Evolutionary conservation across 345 rosid species (phyloP).

Genomic region (Camelina neglecta): DNA sequence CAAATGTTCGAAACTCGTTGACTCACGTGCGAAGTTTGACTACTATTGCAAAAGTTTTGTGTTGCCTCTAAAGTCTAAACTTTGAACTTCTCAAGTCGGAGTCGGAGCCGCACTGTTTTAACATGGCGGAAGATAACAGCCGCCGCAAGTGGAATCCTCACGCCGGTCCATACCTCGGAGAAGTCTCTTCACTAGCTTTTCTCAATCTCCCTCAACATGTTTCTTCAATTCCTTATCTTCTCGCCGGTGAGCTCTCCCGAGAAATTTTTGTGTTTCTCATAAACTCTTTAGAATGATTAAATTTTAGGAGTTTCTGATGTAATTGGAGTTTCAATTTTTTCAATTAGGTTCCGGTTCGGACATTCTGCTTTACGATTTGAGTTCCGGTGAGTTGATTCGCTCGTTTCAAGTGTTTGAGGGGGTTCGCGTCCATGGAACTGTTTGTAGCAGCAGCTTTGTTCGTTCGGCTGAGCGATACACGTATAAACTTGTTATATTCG

Average conservation of each 20-base stretch:
- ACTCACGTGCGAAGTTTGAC: slow-evolving; percentile 15
- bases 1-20: background rate
- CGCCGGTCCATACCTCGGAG: slow-evolving; percentile 77
- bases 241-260: slow-evolving; percentile 56
- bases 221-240: slow-evolving; percentile 62
- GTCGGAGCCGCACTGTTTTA: slow-evolving; percentile 27
- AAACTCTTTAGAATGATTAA: background rate
- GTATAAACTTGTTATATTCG: slow-evolving; percentile 59
- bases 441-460: slow-evolving; percentile 42
- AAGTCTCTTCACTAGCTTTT: slow-evolving; percentile 79
- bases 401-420: slow-evolving; percentile 86
- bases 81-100: slow-evolving; percentile 10
- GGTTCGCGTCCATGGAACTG: slow-evolving; percentile 85
- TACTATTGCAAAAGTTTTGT: background rate
- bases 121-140: slow-evolving; percentile 50
- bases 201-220: slow-evolving; percentile 61
- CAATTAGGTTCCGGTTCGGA: slow-evolving; percentile 83
- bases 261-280: background rate
- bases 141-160: slow-evolving; percentile 50
- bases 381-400: slow-evolving; percentile 50
- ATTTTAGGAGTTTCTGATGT: background rate
- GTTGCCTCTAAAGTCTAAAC: slow-evolving; percentile 32
- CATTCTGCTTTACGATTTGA: slow-evolving; percentile 65
- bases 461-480: background rate
- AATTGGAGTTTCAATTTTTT: background rate